A percentile compares a stretch with the other conserved stretches of the same genome.
phyloP scores from a whole-genome alignment of 768 basidiomycete species.

The Chalciporus piperatus region DNA sequence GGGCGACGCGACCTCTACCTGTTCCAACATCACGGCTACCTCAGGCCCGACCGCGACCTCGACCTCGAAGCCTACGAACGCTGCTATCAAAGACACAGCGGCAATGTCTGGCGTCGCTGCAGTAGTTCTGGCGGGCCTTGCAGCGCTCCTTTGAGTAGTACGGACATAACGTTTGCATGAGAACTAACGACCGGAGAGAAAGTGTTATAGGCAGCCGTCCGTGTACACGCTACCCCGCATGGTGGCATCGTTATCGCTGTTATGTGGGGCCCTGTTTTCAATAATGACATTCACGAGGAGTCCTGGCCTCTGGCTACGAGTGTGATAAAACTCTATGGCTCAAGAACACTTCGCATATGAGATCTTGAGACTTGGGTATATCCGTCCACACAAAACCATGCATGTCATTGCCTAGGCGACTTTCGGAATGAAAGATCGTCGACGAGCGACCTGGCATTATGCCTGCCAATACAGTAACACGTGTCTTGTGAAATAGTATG shows the following conservation, averaged over 20 bases:
- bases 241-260: background rate
- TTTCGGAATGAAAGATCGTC: background rate
- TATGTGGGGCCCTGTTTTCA: background rate
- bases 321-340: background rate
- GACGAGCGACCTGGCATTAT: background rate
- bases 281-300: background rate
- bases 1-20: slow-evolving; percentile 34
- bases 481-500: background rate
- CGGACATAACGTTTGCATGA: background rate
- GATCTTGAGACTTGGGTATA: background rate
- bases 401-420: background rate
- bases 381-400: background rate
- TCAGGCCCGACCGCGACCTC: slow-evolving; percentile 10
- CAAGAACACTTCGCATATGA: background rate
- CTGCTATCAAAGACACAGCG: slow-evolving; percentile 15
- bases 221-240: background rate
- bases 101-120: slow-evolving; percentile 7
- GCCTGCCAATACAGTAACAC: background rate
- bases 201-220: background rate
- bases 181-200: background rate
- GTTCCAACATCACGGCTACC: slow-evolving; percentile 33
- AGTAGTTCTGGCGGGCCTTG: slow-evolving; percentile 10
- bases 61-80: slow-evolving; percentile 7
- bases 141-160: slow-evolving; percentile 10
- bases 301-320: background rate